These are phyloP conservation scores for Microbotryum lychnidis-dioicae DNA, from an alignment of 1,284 basidiomycete genomes.

Conservation along the genomic window DNA sequence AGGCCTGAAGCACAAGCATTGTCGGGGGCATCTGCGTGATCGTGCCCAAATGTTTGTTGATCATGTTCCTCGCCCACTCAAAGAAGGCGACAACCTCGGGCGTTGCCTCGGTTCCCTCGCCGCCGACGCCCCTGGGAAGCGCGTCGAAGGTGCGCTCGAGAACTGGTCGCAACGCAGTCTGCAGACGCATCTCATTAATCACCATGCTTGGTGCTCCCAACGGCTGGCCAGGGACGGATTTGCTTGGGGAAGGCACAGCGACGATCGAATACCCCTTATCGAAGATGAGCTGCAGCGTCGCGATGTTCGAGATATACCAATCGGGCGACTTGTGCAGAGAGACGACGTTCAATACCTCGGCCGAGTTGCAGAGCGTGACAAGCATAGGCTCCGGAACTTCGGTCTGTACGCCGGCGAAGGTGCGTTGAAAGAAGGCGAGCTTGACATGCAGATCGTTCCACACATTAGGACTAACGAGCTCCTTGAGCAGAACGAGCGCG, in stretches of 20 bases:
- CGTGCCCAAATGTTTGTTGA: constrained; percentile 73
- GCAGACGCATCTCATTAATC: constrained; percentile 53
- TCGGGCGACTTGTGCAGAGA: constrained; percentile 70
- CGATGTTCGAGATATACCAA: constrained; percentile 72
- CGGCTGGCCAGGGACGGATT: background rate
- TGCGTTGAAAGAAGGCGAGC: constrained; percentile 73
- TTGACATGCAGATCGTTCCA: constrained; percentile 94
- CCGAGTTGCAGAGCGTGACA: constrained; percentile 67
- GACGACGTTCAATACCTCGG: constrained; percentile 83
- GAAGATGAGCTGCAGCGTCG: constrained; percentile 76
- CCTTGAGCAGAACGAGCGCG: constrained; percentile 70
- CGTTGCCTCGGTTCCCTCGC: constrained; percentile 63
- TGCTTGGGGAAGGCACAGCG: constrained; percentile 3
- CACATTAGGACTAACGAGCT: constrained; percentile 69
- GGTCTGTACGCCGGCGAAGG: constrained; percentile 50
- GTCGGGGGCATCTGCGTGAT: constrained; percentile 67
- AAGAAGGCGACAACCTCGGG: constrained; percentile 68
- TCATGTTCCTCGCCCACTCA: constrained; percentile 61
- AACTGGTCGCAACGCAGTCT: constrained; percentile 72
- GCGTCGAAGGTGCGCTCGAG: constrained; percentile 79
- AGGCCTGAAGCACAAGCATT: constrained; percentile 78
- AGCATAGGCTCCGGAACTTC: constrained; percentile 66
- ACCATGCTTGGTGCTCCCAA: constrained; percentile 46
- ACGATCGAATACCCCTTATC: constrained; percentile 50
- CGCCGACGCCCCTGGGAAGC: constrained; percentile 49